These are phyloP conservation scores for Chenopodium formosanum DNA, from an alignment of 148 eudicot species.

Conservation along the genomic window DNA sequence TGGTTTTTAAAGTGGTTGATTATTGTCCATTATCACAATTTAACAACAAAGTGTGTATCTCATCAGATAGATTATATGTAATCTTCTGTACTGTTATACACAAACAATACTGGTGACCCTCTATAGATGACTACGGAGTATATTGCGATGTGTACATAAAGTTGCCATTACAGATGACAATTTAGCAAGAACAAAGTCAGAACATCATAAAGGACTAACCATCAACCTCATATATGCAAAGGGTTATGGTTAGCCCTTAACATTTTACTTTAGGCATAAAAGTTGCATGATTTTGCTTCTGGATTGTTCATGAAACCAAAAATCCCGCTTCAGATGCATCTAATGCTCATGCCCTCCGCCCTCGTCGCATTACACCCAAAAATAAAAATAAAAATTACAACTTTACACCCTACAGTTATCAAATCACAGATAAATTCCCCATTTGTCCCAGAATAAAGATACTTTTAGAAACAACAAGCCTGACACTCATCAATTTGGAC, in stretches of 20 bases:
- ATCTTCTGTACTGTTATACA: background rate
- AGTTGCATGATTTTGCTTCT: conserved; percentile 2
- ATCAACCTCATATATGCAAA: background rate
- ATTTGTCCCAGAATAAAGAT: background rate
- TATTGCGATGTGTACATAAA: background rate
- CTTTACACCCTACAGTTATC: background rate
- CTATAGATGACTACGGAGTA: background rate
- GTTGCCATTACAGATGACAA: background rate
- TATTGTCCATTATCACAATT: background rate
- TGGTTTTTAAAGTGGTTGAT: background rate
- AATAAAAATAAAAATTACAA: background rate
- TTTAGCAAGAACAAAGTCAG: background rate
- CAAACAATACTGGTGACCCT: background rate
- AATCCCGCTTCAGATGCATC: background rate
- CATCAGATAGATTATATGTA: background rate
- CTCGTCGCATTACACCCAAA: background rate
- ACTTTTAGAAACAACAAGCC: too few relatives aligned
- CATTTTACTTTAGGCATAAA: background rate
- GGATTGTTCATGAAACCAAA: background rate
- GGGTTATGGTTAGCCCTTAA: too few relatives aligned
- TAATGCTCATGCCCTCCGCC: background rate
- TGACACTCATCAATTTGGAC: too few relatives aligned
- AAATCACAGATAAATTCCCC: conserved; percentile 2
- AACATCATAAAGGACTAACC: background rate
- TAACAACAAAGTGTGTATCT: background rate